Base-by-base conservation (phyloP, 2,329 filamentous ascomycete genomes). In the Talaromyces sp. region DNA sequence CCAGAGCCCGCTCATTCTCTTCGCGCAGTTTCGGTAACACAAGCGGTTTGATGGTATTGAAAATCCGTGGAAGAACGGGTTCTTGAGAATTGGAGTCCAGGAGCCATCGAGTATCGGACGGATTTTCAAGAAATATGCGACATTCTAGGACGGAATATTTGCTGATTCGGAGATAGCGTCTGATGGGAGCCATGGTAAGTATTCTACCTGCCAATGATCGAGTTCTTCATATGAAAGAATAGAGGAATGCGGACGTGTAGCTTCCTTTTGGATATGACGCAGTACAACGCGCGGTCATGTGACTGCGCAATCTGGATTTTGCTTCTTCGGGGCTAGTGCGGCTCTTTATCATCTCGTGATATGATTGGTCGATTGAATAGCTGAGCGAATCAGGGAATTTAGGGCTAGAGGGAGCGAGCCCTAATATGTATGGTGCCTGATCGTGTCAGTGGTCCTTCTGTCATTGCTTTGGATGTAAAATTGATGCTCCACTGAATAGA, bases 61-160 rank as follows among this genome's bases (percentile, higher is more conserved):
- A 91, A 65, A 97, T 86, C 63, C 87, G 88, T 39, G 88, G 86
- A 13, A 99, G 82, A 6, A 59, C 45, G 3, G 52, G 37, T 88
- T 82, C 63, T 96, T 82, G 17, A 99, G 84, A 86, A 94, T 0
- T 52, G 36, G 88, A 81, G 63, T 96, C 82, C 17, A 99, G 84
- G 86, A 95, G 97, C 68, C 87, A 86, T 63, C 90, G 84, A 22
- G 85, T 84, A 61, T 96, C 84, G 11, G 88, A 84, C 0, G 94
- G 94, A 66, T 93, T 92, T 63, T 97, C 93, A 48, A 97, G 85
- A 74, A 97, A 97, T 65, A 99, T 94, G 63, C 92, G 91, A 63
- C 90, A 91, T 80, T 99, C 94, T n/a, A 99, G 82, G 33, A 97
- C 91, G 4, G 93, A 96, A 73, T 91, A 89, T 70, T 93, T 92